Percentiles rank a stretch among this genome's conserved stretches.
Conservation (phyloP, 139 green algal genomes). For the Picochlorum sp. region DNA sequence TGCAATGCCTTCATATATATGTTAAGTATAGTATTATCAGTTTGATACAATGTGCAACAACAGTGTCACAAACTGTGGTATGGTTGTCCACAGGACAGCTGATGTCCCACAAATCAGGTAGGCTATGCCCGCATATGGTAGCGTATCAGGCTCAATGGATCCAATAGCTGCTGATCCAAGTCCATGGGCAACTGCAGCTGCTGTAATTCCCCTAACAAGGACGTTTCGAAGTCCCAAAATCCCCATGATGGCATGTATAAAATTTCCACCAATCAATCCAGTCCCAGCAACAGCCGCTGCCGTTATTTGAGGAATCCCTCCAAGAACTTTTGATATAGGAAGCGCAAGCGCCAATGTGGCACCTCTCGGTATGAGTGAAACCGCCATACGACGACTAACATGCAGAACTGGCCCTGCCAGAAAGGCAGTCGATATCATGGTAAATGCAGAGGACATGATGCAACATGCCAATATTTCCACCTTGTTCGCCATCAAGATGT, state of each 20-base stretch:
- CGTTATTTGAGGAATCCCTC: constrained; percentile 58
- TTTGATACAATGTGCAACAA: constrained; percentile 47
- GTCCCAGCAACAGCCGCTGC: constrained; percentile 74
- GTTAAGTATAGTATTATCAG: constrained; percentile 6
- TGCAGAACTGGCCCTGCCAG: constrained; percentile 32
- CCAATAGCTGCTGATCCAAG: constrained; percentile 77
- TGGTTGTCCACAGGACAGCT: constrained; percentile 50
- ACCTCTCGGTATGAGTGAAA: constrained; percentile 60
- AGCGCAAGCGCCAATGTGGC: constrained; percentile 83
- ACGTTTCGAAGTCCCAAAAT: constrained; percentile 60
- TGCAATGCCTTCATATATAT: constrained; percentile 1
- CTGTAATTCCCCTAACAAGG: constrained; percentile 67
- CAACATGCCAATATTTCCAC: constrained; percentile 69
- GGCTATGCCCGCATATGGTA: constrained; percentile 78
- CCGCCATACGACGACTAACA: constrained; percentile 47
- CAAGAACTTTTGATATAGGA: constrained; percentile 61
- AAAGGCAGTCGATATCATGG: constrained; percentile 64
- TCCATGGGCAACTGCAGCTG: constrained; percentile 62
- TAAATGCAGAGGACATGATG: constrained; percentile 41
- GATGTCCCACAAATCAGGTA: constrained; percentile 78
- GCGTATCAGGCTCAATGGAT: constrained; percentile 55
- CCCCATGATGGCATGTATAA: constrained; percentile 50
- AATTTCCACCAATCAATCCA: constrained; percentile 64
- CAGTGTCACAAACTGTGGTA: constrained; percentile 37
- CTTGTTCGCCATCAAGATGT: constrained; percentile 68